Percentiles rank a stretch among this genome's conserved stretches.
phyloP scores from a whole-genome alignment of 2,329 filamentous ascomycete species.

The Alternaria sp. region DNA sequence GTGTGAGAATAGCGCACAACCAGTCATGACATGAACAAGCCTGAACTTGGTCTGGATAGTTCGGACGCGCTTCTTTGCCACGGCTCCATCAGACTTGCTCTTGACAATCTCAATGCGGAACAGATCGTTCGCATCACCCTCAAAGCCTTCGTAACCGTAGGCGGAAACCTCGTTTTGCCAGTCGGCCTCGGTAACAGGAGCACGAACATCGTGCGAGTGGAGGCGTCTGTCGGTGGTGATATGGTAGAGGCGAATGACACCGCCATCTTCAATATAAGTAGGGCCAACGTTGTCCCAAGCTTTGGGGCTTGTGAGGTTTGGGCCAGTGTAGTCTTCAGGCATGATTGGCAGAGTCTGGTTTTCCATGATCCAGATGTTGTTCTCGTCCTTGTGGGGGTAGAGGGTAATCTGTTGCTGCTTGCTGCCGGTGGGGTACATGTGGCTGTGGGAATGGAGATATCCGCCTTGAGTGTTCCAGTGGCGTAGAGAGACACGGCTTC shows the following conservation, averaged over 20 bases:
- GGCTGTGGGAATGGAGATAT: constrained; percentile 93
- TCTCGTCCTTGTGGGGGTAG: constrained; percentile 98
- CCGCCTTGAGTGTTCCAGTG: constrained; percentile 98
- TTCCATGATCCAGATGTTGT: constrained; percentile 93
- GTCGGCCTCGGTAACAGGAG: constrained; percentile 52
- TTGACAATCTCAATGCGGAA: constrained; percentile 96
- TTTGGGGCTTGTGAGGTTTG: constrained; percentile 76
- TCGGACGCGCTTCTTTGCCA: constrained; percentile 82
- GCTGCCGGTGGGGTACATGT: constrained; percentile 98
- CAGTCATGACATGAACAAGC: constrained; percentile 94
- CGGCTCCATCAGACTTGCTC: constrained; percentile 77
- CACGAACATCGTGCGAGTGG: constrained; percentile 91
- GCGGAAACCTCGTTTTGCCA: constrained; percentile 98
- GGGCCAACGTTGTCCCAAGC: constrained; percentile 82
- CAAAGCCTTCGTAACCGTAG: constrained; percentile 96
- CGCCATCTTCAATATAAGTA: constrained; percentile 77
- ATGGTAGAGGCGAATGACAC: constrained; percentile 84
- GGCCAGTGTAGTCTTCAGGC: constrained; percentile 76
- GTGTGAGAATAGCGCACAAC: constrained; percentile 95
- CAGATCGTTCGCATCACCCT: constrained; percentile 93
- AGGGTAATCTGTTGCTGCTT: constrained; percentile 99
- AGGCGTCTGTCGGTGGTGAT: constrained; percentile 82
- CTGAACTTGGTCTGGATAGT: constrained; percentile 98
- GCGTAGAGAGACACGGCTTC: constrained; percentile 83
- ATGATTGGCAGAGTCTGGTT: constrained; percentile 79